A percentile compares a stretch with the other conserved stretches of the same genome.
These are phyloP conservation scores for Ustilago cynodontis DNA, from an alignment of 1,284 basidiomycete genomes.

Conservation along the genomic window DNA sequence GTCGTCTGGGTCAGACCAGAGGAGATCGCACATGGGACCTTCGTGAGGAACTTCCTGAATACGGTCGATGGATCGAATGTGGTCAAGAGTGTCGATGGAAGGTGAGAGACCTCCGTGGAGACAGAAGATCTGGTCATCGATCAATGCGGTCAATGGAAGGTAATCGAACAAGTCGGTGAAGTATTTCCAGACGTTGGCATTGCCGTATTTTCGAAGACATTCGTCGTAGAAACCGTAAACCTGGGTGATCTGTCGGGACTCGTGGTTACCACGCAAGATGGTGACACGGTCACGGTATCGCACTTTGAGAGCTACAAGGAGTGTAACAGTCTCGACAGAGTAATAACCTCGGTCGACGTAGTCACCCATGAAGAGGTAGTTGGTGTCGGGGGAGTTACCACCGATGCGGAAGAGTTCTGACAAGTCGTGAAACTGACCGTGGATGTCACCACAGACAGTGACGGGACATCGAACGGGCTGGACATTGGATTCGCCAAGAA, in stretches of 20 bases:
- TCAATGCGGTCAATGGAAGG: constrained; percentile 94
- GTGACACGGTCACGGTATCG: constrained; percentile 98
- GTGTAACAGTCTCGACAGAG: constrained; percentile 97
- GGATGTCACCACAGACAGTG: constrained; percentile 79
- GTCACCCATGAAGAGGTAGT: constrained; percentile 99
- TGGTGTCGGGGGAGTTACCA: constrained; percentile 98
- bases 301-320: constrained; percentile 97
- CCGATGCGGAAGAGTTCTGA: constrained; percentile 99
- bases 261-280: constrained; percentile 97
- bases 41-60: constrained; percentile 99
- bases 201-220: constrained; percentile 98
- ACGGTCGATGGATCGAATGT: constrained; percentile 96
- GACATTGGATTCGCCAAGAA: constrained; percentile 77
- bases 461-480: constrained; percentile 92
- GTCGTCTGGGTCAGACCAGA: constrained; percentile 99
- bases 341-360: constrained; percentile 99
- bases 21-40: constrained; percentile 98
- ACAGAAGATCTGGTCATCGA: constrained; percentile 98
- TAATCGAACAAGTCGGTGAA: constrained; percentile 99
- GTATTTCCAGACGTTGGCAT: constrained; percentile 99
- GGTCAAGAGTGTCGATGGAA: constrained; percentile 98
- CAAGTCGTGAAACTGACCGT: constrained; percentile 96
- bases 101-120: constrained; percentile 97
- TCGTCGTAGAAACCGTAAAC: constrained; percentile 99
- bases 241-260: constrained; percentile 98